These are phyloP conservation scores for Acacia acuminata DNA, from an alignment of 306 rosid genomes.

Conservation along the genomic window DNA sequence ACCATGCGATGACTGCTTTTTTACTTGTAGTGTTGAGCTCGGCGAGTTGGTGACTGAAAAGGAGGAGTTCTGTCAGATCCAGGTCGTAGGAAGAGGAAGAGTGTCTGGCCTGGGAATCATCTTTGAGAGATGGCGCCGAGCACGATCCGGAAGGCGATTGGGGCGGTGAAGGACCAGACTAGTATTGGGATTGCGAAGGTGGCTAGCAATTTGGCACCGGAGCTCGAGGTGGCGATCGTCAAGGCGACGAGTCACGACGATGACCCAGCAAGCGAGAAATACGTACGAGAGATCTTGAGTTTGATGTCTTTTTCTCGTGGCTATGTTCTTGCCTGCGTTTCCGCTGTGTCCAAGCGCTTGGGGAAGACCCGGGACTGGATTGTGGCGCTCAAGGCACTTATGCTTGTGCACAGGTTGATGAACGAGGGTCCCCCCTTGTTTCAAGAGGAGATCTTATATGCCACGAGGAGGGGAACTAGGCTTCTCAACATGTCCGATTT, in stretches of 20 bases:
- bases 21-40: constrained; percentile 2
- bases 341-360: constrained; percentile 79
- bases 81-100: neutral
- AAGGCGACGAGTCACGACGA: constrained; percentile 96
- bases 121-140: constrained; percentile 70
- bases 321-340: constrained; percentile 71
- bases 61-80: constrained; percentile 8
- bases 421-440: constrained; percentile 78
- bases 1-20: neutral
- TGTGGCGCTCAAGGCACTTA: constrained; percentile 81
- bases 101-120: neutral
- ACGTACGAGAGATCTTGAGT: constrained; percentile 71
- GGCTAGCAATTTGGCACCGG: constrained; percentile 94
- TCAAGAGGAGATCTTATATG: constrained; percentile 87
- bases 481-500: constrained; percentile 86
- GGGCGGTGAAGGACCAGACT: constrained; percentile 97
- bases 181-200: constrained; percentile 98
- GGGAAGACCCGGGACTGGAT: constrained; percentile 98
- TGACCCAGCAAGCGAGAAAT: constrained; percentile 90
- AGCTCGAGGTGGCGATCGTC: constrained; percentile 91
- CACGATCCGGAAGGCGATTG: constrained; percentile 97
- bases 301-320: constrained; percentile 81
- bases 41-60: constrained; percentile 13
- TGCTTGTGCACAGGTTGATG: constrained; percentile 76
- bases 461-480: constrained; percentile 88